Conservation (phyloP, 2,329 filamentous ascomycete genomes). For the Onygena corvina region DNA sequence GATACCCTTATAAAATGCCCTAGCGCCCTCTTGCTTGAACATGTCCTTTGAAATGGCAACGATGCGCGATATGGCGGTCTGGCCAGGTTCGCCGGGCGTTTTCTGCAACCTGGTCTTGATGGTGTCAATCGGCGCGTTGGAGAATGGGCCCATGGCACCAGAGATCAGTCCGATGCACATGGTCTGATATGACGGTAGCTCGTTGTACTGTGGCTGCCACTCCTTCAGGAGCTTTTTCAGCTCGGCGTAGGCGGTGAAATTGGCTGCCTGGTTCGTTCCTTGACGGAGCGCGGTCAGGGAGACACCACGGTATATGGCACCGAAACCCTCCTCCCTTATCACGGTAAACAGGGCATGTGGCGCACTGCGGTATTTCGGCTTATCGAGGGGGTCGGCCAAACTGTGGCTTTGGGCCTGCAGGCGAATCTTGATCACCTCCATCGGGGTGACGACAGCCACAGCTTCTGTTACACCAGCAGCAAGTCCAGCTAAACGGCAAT, state of each 20-base stretch:
- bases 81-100: slow-evolving; percentile 67
- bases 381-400: slow-evolving; percentile 90
- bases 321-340: slow-evolving; percentile 75
- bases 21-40: slow-evolving; percentile 87
- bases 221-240: slow-evolving; percentile 68
- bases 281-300: slow-evolving; percentile 85
- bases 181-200: slow-evolving; percentile 79
- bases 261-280: slow-evolving; percentile 94
- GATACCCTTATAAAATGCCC: slow-evolving; percentile 98
- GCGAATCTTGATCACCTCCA: slow-evolving; percentile 99
- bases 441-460: slow-evolving; percentile 88
- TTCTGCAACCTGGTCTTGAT: slow-evolving; percentile 97
- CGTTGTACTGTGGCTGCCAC: slow-evolving; percentile 58
- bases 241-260: slow-evolving; percentile 96
- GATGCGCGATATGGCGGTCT: slow-evolving; percentile 70
- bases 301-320: slow-evolving; percentile 84
- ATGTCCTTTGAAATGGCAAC: slow-evolving; percentile 65
- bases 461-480: slow-evolving; percentile 92
- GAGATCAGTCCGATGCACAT: slow-evolving; percentile 80
- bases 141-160: slow-evolving; percentile 89
- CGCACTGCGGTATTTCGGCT: slow-evolving; percentile 95
- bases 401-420: slow-evolving; percentile 96
- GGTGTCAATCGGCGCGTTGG: slow-evolving; percentile 95
- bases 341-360: slow-evolving; percentile 76
- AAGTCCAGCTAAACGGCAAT: slow-evolving; percentile 54